A percentile compares a stretch with the other conserved stretches of the same genome.
These are phyloP conservation scores for Epichloe sp. DNA, from an alignment of 2,329 filamentous ascomycete genomes.

Conservation along the genomic window DNA sequence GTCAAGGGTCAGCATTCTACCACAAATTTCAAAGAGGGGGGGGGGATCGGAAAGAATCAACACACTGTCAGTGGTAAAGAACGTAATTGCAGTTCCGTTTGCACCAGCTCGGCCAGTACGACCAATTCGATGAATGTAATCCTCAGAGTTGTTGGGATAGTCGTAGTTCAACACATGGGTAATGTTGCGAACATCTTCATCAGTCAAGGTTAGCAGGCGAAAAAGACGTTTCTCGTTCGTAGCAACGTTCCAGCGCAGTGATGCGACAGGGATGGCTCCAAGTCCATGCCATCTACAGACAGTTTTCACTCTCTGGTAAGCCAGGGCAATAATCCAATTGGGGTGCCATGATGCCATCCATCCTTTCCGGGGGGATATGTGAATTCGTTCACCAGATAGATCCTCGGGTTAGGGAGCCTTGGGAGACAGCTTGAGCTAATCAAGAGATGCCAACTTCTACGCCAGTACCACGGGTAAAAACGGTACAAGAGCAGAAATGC, in stretches of 20 bases:
- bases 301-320: slow-evolving; percentile 42
- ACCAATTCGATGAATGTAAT: slow-evolving; percentile 95
- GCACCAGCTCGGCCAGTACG: slow-evolving; percentile 92
- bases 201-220: slow-evolving; percentile 63
- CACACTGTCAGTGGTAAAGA: slow-evolving; percentile 99
- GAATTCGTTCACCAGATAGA: slow-evolving; percentile 37
- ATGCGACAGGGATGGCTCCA: slow-evolving; percentile 30
- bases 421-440: slow-evolving; percentile 57
- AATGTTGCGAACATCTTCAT: slow-evolving; percentile 96
- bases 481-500: slow-evolving; percentile 63
- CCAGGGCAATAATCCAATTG: slow-evolving; percentile 45
- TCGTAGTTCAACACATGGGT: slow-evolving; percentile 99
- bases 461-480: slow-evolving; percentile 52
- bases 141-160: slow-evolving; percentile 98
- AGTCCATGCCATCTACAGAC: slow-evolving; percentile 33
- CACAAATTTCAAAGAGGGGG: neutral
- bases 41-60: slow-evolving; percentile 15
- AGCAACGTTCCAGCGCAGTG: slow-evolving; percentile 48
- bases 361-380: slow-evolving; percentile 23
- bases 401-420: slow-evolving; percentile 46
- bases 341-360: slow-evolving; percentile 40
- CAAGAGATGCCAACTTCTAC: slow-evolving; percentile 67
- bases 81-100: slow-evolving; percentile 90
- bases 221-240: slow-evolving; percentile 29
- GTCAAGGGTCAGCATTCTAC: neutral